These are phyloP conservation scores for Boletellus sp. DNA, from an alignment of 768 basidiomycete genomes.

Conservation along the genomic window DNA sequence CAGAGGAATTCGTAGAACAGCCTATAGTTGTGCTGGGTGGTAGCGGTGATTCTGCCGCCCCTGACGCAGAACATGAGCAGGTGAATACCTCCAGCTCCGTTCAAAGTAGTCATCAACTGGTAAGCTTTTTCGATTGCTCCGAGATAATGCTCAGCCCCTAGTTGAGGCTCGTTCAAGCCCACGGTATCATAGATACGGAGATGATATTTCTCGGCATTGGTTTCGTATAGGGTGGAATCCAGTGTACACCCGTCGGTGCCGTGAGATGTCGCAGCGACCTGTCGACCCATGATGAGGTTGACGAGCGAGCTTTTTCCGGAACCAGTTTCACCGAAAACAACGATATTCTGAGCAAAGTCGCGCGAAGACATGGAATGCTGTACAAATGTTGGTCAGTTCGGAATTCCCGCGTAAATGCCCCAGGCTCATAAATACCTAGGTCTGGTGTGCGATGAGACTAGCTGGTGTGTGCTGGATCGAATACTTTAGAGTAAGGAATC, in stretches of 20 bases:
- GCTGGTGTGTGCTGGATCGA: not conserved
- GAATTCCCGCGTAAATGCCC: not conserved
- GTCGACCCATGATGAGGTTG: constrained; percentile 36
- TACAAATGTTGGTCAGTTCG: constrained; percentile 3
- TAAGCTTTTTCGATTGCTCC: constrained; percentile 29
- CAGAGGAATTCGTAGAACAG: constrained; percentile 40
- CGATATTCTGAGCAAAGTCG: constrained; percentile 22
- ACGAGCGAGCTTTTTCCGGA: constrained; percentile 43
- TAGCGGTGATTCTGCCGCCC: constrained; percentile 35
- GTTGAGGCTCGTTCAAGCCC: constrained; percentile 29
- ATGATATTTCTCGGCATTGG: constrained; percentile 8
- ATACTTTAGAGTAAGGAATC: not conserved
- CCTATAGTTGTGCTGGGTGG: constrained; percentile 35
- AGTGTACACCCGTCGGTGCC: constrained; percentile 37
- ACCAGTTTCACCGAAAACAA: constrained; percentile 32
- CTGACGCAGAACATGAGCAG: constrained; percentile 39
- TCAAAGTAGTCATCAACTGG: constrained; percentile 29
- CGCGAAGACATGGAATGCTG: constrained; percentile 15
- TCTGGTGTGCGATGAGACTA: constrained; percentile 1
- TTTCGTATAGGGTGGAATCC: constrained; percentile 23
- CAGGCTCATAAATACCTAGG: constrained; percentile 8
- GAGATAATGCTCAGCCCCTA: constrained; percentile 20
- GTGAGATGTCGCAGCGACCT: constrained; percentile 31
- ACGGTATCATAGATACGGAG: constrained; percentile 31
- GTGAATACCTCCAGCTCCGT: constrained; percentile 30